Percentiles rank a stretch among this genome's conserved stretches.
Evolutionary conservation across 257 asterid species (phyloP).

Genomic region (Linaria vulgaris): DNA sequence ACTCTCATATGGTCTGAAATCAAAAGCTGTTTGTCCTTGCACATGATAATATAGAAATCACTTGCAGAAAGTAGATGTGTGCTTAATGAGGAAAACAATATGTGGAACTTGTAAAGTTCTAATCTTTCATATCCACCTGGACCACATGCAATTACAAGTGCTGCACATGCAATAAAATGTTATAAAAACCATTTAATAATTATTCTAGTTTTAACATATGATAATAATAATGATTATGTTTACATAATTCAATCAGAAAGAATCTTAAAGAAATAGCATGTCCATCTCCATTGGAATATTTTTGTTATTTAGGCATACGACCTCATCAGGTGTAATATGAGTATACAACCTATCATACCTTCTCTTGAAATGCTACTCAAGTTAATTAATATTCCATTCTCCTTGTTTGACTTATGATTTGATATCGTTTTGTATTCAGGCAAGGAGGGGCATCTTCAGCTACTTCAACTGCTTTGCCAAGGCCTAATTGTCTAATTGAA

Average conservation of each 20-base stretch:
- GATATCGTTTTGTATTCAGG: constrained; percentile 36
- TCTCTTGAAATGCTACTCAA: neutral
- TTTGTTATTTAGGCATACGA: neutral
- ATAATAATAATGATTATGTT: neutral
- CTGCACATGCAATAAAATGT: constrained; percentile 23
- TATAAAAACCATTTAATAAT: neutral
- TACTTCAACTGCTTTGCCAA: constrained; percentile 86
- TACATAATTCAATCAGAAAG: neutral
- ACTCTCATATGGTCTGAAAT: no score
- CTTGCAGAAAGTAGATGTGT: constrained; percentile 23
- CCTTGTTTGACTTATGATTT: neutral
- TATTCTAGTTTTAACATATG: neutral
- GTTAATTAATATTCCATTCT: neutral
- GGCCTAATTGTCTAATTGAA: constrained; percentile 43
- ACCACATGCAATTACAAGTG: constrained; percentile 31
- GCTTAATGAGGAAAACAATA: constrained; percentile 22
- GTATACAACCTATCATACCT: neutral
- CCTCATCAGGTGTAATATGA: neutral
- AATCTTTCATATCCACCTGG: constrained; percentile 14
- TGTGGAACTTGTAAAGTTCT: constrained; percentile 19
- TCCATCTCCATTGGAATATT: neutral
- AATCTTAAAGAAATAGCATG: neutral
- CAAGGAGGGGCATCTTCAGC: constrained; percentile 78
- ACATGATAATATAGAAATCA: constrained; percentile 18
- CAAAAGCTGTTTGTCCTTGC: neutral